Percentiles rank a stretch among this genome's conserved stretches.
Conservation (phyloP, 345 rosid genomes). For the Hibiscus syriacus region DNA sequence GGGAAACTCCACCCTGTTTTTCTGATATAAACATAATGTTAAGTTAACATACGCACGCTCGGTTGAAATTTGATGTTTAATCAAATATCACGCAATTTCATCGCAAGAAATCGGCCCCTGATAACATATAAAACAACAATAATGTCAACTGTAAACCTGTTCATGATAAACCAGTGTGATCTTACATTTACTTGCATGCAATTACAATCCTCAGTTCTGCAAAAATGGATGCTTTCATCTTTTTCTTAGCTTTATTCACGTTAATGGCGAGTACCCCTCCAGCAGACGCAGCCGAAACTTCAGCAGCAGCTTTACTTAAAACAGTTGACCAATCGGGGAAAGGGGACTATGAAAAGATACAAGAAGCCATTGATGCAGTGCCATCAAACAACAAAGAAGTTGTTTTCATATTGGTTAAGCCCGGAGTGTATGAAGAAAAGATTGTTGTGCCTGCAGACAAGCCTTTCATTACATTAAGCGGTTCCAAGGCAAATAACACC, state of each 20-base stretch:
- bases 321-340: constrained; percentile 60
- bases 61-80: neutral
- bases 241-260: neutral
- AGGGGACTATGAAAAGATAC: constrained; percentile 51
- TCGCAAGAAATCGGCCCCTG: constrained; percentile 3
- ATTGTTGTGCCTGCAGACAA: constrained; percentile 52
- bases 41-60: neutral
- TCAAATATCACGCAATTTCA: neutral
- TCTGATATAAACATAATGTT: constrained; percentile 9
- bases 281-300: constrained; percentile 11
- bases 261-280: neutral
- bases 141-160: neutral
- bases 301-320: constrained; percentile 39
- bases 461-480: constrained; percentile 69
- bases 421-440: constrained; percentile 67
- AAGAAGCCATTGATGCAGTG: constrained; percentile 59
- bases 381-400: constrained; percentile 36
- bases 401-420: constrained; percentile 51
- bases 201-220: neutral
- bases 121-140: neutral
- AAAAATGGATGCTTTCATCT: neutral
- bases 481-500: constrained; percentile 38
- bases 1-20: constrained; percentile 6
- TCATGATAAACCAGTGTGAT: neutral
- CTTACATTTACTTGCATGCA: neutral